Percentiles rank a stretch among this genome's conserved stretches.
These are phyloP conservation scores for Cubamyces sp. DNA, from an alignment of 768 basidiomycete species.

Conservation along the genomic window DNA sequence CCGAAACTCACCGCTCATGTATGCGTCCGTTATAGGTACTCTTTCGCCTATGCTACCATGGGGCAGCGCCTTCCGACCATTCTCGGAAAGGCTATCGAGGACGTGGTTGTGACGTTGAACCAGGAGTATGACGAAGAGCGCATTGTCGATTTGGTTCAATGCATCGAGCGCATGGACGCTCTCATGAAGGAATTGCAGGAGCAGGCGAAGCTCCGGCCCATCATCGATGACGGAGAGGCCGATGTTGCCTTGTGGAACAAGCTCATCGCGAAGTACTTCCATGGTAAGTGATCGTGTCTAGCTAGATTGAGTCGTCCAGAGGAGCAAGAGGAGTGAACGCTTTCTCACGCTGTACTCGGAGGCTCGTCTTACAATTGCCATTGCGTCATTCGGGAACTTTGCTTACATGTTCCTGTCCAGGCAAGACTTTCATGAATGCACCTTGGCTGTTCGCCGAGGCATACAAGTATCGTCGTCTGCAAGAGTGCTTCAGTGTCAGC, in stretches of 20 bases:
- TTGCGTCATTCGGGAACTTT: neutral
- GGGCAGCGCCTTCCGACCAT: slow-evolving; percentile 95
- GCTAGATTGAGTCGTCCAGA: too few relatives aligned
- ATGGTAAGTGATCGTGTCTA: slow-evolving; percentile 50
- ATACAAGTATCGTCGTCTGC: slow-evolving; percentile 89
- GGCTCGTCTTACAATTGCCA: neutral
- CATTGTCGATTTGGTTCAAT: slow-evolving; percentile 81
- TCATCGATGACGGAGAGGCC: slow-evolving; percentile 88
- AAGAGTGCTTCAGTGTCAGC: slow-evolving; percentile 91
- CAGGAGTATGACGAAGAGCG: slow-evolving; percentile 81
- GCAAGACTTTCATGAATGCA: slow-evolving; percentile 93
- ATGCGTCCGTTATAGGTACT: slow-evolving; percentile 58
- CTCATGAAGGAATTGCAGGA: slow-evolving; percentile 87
- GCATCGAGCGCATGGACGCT: slow-evolving; percentile 87
- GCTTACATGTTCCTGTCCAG: slow-evolving; percentile 37
- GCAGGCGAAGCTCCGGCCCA: slow-evolving; percentile 83
- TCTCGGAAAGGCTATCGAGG: slow-evolving; percentile 93
- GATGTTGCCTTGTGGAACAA: slow-evolving; percentile 98
- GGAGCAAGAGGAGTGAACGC: too few relatives aligned
- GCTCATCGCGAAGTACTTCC: slow-evolving; percentile 93
- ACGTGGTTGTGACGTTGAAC: slow-evolving; percentile 87
- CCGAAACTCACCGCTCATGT: neutral
- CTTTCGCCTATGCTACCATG: slow-evolving; percentile 93
- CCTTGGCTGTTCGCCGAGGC: slow-evolving; percentile 98
- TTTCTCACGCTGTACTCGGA: slow-evolving; percentile 1